Percentiles rank a stretch among this genome's conserved stretches.
phyloP scores from a whole-genome alignment of 768 basidiomycete species.

The Rhodotorula paludigena region DNA sequence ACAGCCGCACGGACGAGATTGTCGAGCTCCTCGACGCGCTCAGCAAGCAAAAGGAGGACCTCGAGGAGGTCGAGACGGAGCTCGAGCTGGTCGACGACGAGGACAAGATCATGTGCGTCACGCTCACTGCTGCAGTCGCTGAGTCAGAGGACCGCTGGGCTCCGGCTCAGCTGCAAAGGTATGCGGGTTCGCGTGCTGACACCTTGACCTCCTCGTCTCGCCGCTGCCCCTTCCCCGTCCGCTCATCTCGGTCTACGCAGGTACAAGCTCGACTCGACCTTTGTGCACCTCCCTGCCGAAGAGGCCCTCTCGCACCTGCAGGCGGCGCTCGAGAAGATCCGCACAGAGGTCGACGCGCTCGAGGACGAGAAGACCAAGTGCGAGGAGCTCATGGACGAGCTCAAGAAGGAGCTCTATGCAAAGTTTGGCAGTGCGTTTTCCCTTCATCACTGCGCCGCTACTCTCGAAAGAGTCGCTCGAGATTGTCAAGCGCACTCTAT shows the following conservation, averaged over 20 bases:
- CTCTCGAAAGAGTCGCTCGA: too few species aligned
- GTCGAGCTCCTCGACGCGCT: slow-evolving; percentile 45
- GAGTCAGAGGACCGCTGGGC: neutral
- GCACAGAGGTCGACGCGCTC: slow-evolving; percentile 6
- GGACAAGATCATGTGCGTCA: slow-evolving; percentile 44
- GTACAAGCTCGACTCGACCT: slow-evolving; percentile 50
- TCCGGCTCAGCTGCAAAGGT: too few species aligned
- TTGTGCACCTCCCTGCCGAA: slow-evolving; percentile 47
- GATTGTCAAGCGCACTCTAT: too few species aligned
- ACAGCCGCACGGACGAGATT: slow-evolving; percentile 47
- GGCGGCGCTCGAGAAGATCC: slow-evolving; percentile 13
- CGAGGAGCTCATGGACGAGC: slow-evolving; percentile 19
- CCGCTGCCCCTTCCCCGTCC: too few species aligned
- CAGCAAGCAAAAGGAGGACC: slow-evolving; percentile 48
- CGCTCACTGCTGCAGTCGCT: neutral
- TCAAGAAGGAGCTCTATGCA: slow-evolving; percentile 34
- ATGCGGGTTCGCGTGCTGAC: too few species aligned
- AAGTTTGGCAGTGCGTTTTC: slow-evolving; percentile 39
- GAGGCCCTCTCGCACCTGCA: slow-evolving; percentile 40
- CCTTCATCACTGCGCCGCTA: neutral
- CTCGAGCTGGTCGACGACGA: slow-evolving; percentile 49
- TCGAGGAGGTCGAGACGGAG: slow-evolving; percentile 49
- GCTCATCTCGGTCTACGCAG: slow-evolving; percentile 34
- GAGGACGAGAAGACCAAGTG: slow-evolving; percentile 20
- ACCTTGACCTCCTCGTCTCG: neutral